A percentile compares a stretch with the other conserved stretches of the same genome.
Evolutionary conservation across 2,329 filamentous ascomycete species (phyloP).

Genomic region (Lasiodiplodia hormozganensis): DNA sequence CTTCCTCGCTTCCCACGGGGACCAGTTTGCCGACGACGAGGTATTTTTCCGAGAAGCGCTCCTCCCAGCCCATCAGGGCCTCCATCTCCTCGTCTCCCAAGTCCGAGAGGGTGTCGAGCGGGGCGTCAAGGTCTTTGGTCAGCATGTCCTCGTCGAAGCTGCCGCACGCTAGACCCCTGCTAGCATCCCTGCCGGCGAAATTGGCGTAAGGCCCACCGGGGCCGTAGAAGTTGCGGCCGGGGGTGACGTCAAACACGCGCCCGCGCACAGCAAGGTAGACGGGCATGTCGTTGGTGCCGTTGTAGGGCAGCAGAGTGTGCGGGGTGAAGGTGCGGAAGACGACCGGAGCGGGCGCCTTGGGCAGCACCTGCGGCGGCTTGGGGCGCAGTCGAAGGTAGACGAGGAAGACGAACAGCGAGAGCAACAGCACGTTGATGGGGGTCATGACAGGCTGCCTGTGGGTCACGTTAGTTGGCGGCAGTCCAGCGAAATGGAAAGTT

Average conservation of each 20-base stretch:
- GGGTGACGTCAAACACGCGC: constrained; percentile 86
- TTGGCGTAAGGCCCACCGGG: constrained; percentile 95
- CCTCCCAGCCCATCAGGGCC: constrained; percentile 88
- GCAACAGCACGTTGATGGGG: constrained; percentile 67
- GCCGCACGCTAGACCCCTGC: constrained; percentile 82
- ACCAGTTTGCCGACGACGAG: constrained; percentile 90
- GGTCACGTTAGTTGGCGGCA: constrained; percentile 2
- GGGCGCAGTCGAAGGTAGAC: constrained; percentile 67
- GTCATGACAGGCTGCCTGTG: constrained; percentile 62
- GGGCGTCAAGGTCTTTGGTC: constrained; percentile 85
- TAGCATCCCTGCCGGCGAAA: constrained; percentile 93
- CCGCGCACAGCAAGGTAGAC: constrained; percentile 94
- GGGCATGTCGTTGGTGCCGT: constrained; percentile 74
- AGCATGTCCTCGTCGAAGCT: constrained; percentile 97
- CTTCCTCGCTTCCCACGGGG: constrained; percentile 63
- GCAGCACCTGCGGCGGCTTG: constrained; percentile 58
- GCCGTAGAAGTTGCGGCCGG: constrained; percentile 92
- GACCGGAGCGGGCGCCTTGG: constrained; percentile 69
- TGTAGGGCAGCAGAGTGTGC: constrained; percentile 81
- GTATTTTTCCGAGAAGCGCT: constrained; percentile 92
- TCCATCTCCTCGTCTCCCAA: constrained; percentile 79
- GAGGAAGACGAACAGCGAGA: constrained; percentile 63
- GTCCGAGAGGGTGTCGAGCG: constrained; percentile 77
- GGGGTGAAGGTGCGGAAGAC: constrained; percentile 89
- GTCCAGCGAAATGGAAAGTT: not conserved